These are phyloP conservation scores for Dittrichia graveolens DNA, from an alignment of 129 eudicot species.

Conservation along the genomic window DNA sequence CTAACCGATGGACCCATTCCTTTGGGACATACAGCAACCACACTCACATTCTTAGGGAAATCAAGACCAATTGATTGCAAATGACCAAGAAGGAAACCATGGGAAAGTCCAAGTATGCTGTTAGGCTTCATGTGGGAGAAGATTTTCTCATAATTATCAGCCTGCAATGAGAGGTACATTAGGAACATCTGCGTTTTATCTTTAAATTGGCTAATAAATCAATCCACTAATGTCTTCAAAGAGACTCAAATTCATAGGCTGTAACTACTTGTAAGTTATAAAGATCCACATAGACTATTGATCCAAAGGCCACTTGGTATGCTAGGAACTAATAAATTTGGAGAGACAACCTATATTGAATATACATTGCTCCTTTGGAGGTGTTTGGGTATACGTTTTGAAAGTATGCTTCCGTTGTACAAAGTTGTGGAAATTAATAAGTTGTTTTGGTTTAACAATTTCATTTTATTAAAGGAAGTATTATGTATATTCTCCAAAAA, in stretches of 20 bases:
- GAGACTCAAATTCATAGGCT: background rate
- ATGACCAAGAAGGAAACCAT: slow-evolving; percentile 95
- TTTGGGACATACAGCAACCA: slow-evolving; percentile 95
- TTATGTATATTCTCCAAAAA: too few relatives aligned
- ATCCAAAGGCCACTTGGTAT: background rate
- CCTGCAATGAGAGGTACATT: slow-evolving; percentile 27
- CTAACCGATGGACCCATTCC: slow-evolving; percentile 99
- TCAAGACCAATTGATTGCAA: slow-evolving; percentile 85
- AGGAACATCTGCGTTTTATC: background rate
- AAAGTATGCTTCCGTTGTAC: too few relatives aligned
- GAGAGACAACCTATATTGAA: background rate
- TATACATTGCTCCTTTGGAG: too few relatives aligned
- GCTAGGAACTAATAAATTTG: background rate
- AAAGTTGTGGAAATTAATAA: too few relatives aligned
- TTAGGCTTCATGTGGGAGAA: slow-evolving; percentile 97
- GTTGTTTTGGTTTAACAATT: too few relatives aligned
- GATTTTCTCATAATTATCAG: slow-evolving; percentile 87
- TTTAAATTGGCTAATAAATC: background rate
- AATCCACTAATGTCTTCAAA: background rate
- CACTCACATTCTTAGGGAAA: slow-evolving; percentile 87
- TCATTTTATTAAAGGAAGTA: too few relatives aligned
- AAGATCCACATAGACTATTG: background rate
- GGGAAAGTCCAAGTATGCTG: slow-evolving; percentile 96
- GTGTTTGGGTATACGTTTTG: too few relatives aligned
- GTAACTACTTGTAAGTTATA: background rate